These are phyloP conservation scores for Phytophthora europaea DNA, from an alignment of 352 stramenopile species.

Conservation along the genomic window DNA sequence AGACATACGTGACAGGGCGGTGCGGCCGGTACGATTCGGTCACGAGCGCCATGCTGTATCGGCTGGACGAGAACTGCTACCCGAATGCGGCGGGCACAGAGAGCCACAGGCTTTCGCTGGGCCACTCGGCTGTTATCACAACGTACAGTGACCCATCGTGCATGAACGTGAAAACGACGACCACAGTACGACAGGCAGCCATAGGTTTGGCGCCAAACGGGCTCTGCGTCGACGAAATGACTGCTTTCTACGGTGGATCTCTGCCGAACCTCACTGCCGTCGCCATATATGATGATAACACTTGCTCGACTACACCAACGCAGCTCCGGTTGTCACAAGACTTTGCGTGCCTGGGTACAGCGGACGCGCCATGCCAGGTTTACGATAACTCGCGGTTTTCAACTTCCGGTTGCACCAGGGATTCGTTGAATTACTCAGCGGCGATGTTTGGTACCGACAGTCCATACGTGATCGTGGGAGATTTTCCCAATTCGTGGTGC, in stretches of 20 bases:
- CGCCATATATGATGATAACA: conserved; percentile 6
- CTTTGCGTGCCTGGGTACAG: neutral
- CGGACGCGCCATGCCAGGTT: neutral
- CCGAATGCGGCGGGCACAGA: conserved; percentile 5
- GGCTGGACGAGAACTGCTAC: conserved; percentile 16
- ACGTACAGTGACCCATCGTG: conserved; percentile 5
- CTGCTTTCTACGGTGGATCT: conserved; percentile 2
- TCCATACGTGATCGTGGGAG: conserved; percentile 13
- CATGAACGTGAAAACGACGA: conserved; percentile 1
- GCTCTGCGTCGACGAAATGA: neutral
- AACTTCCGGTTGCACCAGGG: neutral
- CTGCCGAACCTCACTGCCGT: neutral
- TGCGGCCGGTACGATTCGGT: neutral
- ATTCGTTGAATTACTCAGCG: neutral
- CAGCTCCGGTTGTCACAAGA: conserved; percentile 11
- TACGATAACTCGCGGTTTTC: neutral
- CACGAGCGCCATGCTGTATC: neutral
- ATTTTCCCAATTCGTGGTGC: conserved; percentile 8
- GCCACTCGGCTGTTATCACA: conserved; percentile 1
- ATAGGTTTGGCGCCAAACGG: neutral
- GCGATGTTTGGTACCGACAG: conserved; percentile 5
- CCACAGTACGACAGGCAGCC: neutral
- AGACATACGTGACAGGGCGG: conserved; percentile 1
- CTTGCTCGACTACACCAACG: conserved; percentile 2
- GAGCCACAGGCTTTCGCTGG: conserved; percentile 10